Base-by-base conservation (phyloP, 1,139 yeast genomes). In the Kurtzmaniella quercitrusa region DNA sequence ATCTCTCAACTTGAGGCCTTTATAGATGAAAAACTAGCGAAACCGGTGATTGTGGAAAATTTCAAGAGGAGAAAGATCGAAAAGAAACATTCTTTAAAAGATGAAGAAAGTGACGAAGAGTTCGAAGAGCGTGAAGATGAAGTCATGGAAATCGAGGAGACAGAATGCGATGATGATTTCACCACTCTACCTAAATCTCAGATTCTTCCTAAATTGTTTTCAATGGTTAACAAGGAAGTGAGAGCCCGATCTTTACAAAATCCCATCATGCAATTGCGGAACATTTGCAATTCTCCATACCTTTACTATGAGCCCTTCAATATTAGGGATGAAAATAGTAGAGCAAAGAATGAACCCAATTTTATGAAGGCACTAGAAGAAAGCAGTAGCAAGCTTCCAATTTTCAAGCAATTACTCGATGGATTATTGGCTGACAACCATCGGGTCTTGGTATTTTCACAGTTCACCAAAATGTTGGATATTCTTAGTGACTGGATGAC, bases 281-380 rank as follows among this genome's bases (percentile, higher is more conserved):
- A 83, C 49, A 79, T 87, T 7, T 90, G 96, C 54, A 85, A 89
- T 54, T 84, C 96, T 0, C 96, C 97, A 0, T 85, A 85, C 57
- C 63, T 86, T 40, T 88, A 85, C 56, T 88, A 82, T 63, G 86
- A 83, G 51, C 98, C 97, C 0, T 88, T 87, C 40, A 71, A 46
- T 61, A 64, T 2, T 59, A 70, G 37, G 19, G 34, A 24, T 9
- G 39, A 41, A 9, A 17, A 31, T 3, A n/a, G 31, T 27, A 27
- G 14, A 27, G 14, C 42, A 17, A 41, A 40, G 3, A 40, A 39
- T 9, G 62, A 62, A 27, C 37, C 38, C 1, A 41, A 48, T 23
- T 66, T 68, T 73, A 63, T 70, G 51, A 48, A 57, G 3, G 41
- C 60, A 3, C 48, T 71, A 23, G 57, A 79, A 14, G 56, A 66